These are phyloP conservation scores for Alisma plantagoaquatica DNA, from an alignment of 106 monocot species.

Conservation along the genomic window DNA sequence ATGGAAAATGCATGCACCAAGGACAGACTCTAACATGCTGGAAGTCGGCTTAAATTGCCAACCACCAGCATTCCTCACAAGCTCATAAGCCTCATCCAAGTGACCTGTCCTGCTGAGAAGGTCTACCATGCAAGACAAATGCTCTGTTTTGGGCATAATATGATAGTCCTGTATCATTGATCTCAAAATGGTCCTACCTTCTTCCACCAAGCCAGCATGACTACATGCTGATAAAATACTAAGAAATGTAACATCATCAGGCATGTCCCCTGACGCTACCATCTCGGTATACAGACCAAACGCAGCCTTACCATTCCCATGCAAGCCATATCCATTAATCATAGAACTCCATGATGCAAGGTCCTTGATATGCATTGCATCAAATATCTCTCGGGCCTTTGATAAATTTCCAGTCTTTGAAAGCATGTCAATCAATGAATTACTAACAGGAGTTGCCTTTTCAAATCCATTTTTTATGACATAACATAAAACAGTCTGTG, in stretches of 20 bases:
- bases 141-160: slow-evolving; percentile 41
- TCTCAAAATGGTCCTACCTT: slow-evolving; percentile 35
- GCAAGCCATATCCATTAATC: slow-evolving; percentile 57
- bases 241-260: slow-evolving; percentile 45
- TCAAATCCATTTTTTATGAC: slow-evolving; percentile 26
- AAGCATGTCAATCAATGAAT: slow-evolving; percentile 45
- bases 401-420: slow-evolving; percentile 39
- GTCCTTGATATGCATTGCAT: slow-evolving; percentile 29
- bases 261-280: slow-evolving; percentile 23
- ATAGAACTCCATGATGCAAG: slow-evolving; percentile 54
- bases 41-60: slow-evolving; percentile 19
- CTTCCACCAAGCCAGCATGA: slow-evolving; percentile 41
- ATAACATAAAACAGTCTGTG: slow-evolving; percentile 22
- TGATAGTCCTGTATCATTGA: slow-evolving; percentile 27
- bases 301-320: slow-evolving; percentile 44
- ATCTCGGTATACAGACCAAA: slow-evolving; percentile 33
- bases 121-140: slow-evolving; percentile 51
- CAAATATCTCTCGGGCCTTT: slow-evolving; percentile 30
- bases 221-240: slow-evolving; percentile 59
- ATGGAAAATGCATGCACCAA: slow-evolving; percentile 55
- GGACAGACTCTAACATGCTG: slow-evolving; percentile 50
- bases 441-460: slow-evolving; percentile 19
- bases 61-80: slow-evolving; percentile 25
- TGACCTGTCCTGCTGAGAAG: slow-evolving; percentile 47
- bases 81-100: slow-evolving; percentile 46